Conservation (phyloP, 2,329 filamentous ascomycete species). For the Bipolaris sorokiniana region DNA sequence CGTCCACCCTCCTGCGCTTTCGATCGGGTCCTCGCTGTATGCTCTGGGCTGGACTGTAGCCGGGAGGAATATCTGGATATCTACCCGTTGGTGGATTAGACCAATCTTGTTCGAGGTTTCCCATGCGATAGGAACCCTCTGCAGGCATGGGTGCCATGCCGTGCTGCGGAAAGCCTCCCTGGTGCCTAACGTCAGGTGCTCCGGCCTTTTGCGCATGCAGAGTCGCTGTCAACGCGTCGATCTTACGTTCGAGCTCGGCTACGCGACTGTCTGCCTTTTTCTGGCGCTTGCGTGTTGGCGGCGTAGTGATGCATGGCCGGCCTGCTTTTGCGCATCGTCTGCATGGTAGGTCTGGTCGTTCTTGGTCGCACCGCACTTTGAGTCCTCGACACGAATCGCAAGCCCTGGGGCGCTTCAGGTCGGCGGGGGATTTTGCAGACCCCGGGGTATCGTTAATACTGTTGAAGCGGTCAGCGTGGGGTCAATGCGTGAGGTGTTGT, state of each 20-base stretch:
- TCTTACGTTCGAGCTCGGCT: slow-evolving; percentile 89
- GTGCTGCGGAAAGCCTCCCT: slow-evolving; percentile 33
- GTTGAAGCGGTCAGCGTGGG: neutral
- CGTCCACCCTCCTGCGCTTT: slow-evolving; percentile 43
- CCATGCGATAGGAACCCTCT: slow-evolving; percentile 37
- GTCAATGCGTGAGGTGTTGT: neutral
- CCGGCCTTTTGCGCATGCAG: slow-evolving; percentile 64
- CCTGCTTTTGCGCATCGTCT: slow-evolving; percentile 78
- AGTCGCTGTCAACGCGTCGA: slow-evolving; percentile 83
- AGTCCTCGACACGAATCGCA: slow-evolving; percentile 57
- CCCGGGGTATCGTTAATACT: slow-evolving; percentile 38
- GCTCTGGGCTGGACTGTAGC: slow-evolving; percentile 41
- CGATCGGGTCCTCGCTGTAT: slow-evolving; percentile 38
- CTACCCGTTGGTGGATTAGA: slow-evolving; percentile 20
- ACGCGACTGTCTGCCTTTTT: slow-evolving; percentile 92
- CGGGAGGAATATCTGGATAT: slow-evolving; percentile 38
- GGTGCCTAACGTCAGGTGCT: slow-evolving; percentile 28
- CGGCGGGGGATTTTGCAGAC: slow-evolving; percentile 42
- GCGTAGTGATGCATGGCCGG: slow-evolving; percentile 71
- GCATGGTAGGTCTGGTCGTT: slow-evolving; percentile 65
- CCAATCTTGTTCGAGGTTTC: slow-evolving; percentile 42
- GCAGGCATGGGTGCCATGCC: slow-evolving; percentile 19
- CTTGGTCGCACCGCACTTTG: slow-evolving; percentile 80
- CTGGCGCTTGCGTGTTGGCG: slow-evolving; percentile 77
- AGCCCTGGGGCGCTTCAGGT: slow-evolving; percentile 55